Evolutionary conservation across 2,329 filamentous ascomycete species (phyloP), one percentile per base, ranked within the genome.

Genomic region (Teratosphaeria epicoccoides): DNA sequence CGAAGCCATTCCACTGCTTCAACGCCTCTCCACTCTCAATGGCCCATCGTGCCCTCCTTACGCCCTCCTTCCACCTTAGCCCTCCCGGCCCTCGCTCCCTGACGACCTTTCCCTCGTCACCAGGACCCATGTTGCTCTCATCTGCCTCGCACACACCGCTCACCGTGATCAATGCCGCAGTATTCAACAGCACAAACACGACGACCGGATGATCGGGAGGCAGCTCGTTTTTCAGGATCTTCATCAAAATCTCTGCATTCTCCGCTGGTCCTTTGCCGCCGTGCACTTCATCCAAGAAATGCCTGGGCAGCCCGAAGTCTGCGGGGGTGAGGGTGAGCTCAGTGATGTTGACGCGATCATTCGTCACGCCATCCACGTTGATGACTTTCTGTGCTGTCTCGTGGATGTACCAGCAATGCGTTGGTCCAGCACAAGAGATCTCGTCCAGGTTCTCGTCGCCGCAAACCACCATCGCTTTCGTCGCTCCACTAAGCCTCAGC

Each of bases 371-470:
- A 28, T 47, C 77, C 11, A 73, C 50, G 78, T 67, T 17, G 67
- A 64, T 10, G 23, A 66, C 66, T 2, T 64, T 57, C 14, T 66
- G 59, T 9, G 63, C 52, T 2, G 49, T 50, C 46, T 63, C 57
- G 43, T 62, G 75, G 67, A 63, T 59, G 47, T 61, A 82, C 93
- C 93, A 98, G 77, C 90, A 95, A 63, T 87, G 83, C 2, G 90
- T 95, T 29, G 77, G 77, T 0, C 93, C 91, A 1, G 91, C 93
- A 61, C 91, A 96, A 61, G 87, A 93, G 55, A 98, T 81, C 73
- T 98, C 93, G 66, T 98, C 93, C 25, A 98, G 81, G 61, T 97
- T 88, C 72, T 97, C 94, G 59, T 87, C 85, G 43, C 93, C 93
- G 65, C 91, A 98, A 17, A 97, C 87, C 22, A 98, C 80, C 70